Base-by-base conservation (phyloP, 805 yeast species). In the Saccharomycopsis sp. region DNA sequence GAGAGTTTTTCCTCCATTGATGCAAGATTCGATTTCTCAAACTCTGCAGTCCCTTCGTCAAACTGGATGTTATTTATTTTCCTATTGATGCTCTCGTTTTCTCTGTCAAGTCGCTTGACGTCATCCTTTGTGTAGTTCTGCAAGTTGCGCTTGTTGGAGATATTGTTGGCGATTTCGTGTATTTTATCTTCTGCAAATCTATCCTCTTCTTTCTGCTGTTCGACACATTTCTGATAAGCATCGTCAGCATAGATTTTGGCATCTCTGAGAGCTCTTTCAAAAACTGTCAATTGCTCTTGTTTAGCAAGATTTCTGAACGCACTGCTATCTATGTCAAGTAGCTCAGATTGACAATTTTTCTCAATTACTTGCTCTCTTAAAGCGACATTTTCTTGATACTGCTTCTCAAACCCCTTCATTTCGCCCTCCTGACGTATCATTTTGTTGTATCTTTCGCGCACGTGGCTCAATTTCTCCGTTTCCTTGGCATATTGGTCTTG, bases 1-100 rank as follows among this genome's bases (percentile, higher is more conserved):
- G 62, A 57, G 15, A 80, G 67, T 51, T 75, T 74, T 1, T 58
- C 40, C 18, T 72, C 74, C 12, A 78, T 71, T 1, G 67, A 66
- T 1, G 68, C 69, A 24, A 88, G 68, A 2, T 73, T 73, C 0
- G 72, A 61, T 59, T 71, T 75, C 55, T 80, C 83, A 8, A 71
- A 66, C 18, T 75, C 78, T 8, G 87, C 59, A 46, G 75, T 79
- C 1, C 75, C 75, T 51, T 80, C 82, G 53, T 58, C 58, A 44
- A 56, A 55, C 41, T 55, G 56, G 20, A 58, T 70, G 1, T 65
- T 65, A 1, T 68, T 70, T 5, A 84, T 60, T 51, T 74, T 75
- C 0, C 64, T 64, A 48, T 76, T 72, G 1, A 82, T 64, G 2
- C 67, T 65, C 2, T 65, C 62, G 34, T 77, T 68, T 60, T 80